phyloP scores from a whole-genome alignment of 306 rosid species.

The Quercus wislizeni region DNA sequence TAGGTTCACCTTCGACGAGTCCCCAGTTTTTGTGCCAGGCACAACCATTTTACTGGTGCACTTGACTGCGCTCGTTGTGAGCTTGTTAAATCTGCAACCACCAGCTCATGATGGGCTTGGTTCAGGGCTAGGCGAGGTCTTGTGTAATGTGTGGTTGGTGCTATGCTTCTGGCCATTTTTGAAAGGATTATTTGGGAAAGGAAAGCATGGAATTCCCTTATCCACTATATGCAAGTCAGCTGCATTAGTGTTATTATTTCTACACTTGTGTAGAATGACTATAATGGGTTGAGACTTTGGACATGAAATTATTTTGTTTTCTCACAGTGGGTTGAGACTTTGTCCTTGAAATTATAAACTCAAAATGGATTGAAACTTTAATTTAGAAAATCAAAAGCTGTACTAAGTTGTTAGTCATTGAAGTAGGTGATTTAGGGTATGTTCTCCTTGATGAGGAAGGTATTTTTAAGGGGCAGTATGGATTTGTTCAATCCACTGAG shows the following conservation, averaged over 20 bases:
- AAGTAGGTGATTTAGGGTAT: too few species aligned
- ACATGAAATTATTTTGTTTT: not conserved
- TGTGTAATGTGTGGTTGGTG: slow-evolving; percentile 33
- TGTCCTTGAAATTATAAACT: not conserved
- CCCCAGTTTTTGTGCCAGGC: slow-evolving; percentile 51
- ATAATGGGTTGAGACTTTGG: not conserved
- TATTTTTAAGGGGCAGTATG: too few species aligned
- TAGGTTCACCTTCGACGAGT: slow-evolving; percentile 54
- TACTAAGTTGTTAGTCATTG: too few species aligned
- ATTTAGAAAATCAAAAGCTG: too few species aligned
- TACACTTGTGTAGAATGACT: slow-evolving; percentile 22
- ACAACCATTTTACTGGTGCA: slow-evolving; percentile 60
- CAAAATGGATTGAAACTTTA: too few species aligned
- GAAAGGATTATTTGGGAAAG: slow-evolving; percentile 54
- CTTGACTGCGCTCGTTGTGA: slow-evolving; percentile 26
- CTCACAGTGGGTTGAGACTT: not conserved
- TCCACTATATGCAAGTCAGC: slow-evolving; percentile 47
- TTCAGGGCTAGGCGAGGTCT: slow-evolving; percentile 48
- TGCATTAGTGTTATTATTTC: slow-evolving; percentile 35
- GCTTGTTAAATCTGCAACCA: slow-evolving; percentile 28
- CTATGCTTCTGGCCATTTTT: slow-evolving; percentile 52
- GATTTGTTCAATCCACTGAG: too few species aligned
- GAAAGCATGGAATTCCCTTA: slow-evolving; percentile 60
- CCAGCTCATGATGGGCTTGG: slow-evolving; percentile 13
- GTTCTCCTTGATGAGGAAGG: too few species aligned